Conservation (phyloP, 2,329 filamentous ascomycete species). For the Exophiala sp. region DNA sequence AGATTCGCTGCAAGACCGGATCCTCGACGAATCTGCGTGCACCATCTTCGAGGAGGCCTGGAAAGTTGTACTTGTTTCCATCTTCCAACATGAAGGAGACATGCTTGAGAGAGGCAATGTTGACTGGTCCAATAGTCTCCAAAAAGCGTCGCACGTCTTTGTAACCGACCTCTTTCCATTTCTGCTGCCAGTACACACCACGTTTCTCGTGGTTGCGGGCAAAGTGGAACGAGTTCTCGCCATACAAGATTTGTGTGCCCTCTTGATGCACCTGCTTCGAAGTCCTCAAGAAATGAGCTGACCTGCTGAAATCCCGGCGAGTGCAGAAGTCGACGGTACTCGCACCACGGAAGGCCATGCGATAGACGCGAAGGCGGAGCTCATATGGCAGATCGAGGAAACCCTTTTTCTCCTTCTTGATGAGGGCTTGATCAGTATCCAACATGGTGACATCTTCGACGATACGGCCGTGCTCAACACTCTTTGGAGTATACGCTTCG, state of each 20-base stretch:
- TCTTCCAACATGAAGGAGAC: constrained; percentile 46
- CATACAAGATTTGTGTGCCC: constrained; percentile 48
- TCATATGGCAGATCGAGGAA: constrained; percentile 42
- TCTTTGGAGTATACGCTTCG: not conserved
- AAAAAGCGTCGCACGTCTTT: constrained; percentile 45
- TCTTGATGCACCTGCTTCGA: constrained; percentile 46
- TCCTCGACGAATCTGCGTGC: constrained; percentile 49
- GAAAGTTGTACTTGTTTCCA: constrained; percentile 40
- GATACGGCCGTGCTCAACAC: not conserved
- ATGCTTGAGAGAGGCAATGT: constrained; percentile 45
- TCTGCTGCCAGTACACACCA: constrained; percentile 39
- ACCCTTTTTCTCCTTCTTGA: constrained; percentile 15
- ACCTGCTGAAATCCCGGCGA: constrained; percentile 38
- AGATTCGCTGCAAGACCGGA: constrained; percentile 43
- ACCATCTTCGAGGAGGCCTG: constrained; percentile 28
- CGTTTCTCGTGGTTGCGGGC: constrained; percentile 35
- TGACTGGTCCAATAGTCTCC: constrained; percentile 46
- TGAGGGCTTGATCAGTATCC: not conserved
- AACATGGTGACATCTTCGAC: not conserved
- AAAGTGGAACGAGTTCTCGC: constrained; percentile 49
- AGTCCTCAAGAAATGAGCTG: constrained; percentile 45
- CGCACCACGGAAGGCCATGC: constrained; percentile 38
- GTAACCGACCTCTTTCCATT: constrained; percentile 48
- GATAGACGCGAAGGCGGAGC: constrained; percentile 48
- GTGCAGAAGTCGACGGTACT: constrained; percentile 36